A percentile compares a stretch with the other conserved stretches of the same genome.
Evolutionary conservation across 164 flowering plant species (phyloP).

Genomic region (Chimonanthus praecox): DNA sequence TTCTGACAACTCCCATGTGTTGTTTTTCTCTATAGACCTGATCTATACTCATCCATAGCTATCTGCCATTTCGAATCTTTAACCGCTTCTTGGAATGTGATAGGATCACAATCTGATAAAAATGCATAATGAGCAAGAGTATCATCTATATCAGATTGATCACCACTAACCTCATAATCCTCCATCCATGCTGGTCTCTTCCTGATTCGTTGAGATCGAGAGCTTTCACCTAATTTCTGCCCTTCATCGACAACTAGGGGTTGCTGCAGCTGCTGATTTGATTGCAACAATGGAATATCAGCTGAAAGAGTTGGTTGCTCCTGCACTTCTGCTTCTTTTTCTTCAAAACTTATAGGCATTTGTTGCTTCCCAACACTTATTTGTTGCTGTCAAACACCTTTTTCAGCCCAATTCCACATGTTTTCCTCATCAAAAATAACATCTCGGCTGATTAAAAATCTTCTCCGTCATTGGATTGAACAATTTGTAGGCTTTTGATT

Average conservation of each 20-base stretch:
- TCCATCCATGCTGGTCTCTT: not conserved
- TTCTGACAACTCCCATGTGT: no score
- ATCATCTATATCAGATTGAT: not conserved
- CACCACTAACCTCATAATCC: not conserved
- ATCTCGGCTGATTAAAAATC: no score
- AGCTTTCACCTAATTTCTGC: not conserved
- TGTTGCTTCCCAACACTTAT: not conserved
- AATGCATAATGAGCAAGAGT: no score
- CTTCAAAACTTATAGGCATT: constrained; percentile 1
- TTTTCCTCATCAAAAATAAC: not conserved
- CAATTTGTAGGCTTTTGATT: no score
- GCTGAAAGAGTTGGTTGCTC: not conserved
- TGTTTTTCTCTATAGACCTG: not conserved
- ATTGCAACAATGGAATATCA: not conserved
- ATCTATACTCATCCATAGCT: not conserved
- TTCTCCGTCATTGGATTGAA: no score
- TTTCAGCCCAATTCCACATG: not conserved
- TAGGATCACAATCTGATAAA: no score
- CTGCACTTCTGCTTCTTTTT: not conserved
- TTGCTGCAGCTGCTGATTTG: not conserved
- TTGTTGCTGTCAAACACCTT: no score
- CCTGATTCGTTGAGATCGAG: not conserved
- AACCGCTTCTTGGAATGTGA: not conserved
- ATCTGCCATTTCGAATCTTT: constrained; percentile 1
- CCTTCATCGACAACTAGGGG: not conserved